Evolutionary conservation across 495 filamentous ascomycete species (phyloP), one percentile per base, ranked within the genome.

Genomic region (Immersiella caudata): DNA sequence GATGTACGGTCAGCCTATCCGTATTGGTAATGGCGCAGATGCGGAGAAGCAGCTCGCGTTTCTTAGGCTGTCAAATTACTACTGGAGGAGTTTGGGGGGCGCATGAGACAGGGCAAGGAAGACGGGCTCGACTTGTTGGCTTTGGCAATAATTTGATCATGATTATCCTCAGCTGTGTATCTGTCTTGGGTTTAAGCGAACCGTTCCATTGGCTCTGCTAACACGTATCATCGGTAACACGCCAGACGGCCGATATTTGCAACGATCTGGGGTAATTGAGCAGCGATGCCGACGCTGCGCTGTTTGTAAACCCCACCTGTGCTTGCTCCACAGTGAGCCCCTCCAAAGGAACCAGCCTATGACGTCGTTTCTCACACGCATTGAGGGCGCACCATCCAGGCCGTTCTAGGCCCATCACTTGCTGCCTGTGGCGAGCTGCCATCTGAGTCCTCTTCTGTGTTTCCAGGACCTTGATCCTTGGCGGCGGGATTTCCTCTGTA

Each of bases 41-140:
- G 8, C 7, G 52, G 22, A 6, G 52, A 7, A 26, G 20, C 24
- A 26, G 52, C 52, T 20, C 12, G 40, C 40, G 20, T 11, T 52
- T 52, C 21, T 52, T 52, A 22, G 49, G 49, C 49, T 52, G 49
- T 57, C 12, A n/a, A 9, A 20, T 6, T 33, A 20, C 26, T 33
- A n/a, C 7, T 20, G 6, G 3, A 6, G 56, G 56, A 59, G 56
- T 59, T 59, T 20, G 56, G 56, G 25, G 12, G 18, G 55, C 35
- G 35, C 35, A 67, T 58, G 54, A 67, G 64, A 66, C 54, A 60
- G 54, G 64, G 60, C 64, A 66, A 35, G 64, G 57, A 26, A 57
- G 54, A 60, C 21, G 54, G 36, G 12, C 46, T 64, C n/a, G 56
- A n/a, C 26, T 22, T n/a, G 21, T 22, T 59, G 21, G 52, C 24